Base-by-base conservation (phyloP, 1,284 basidiomycete genomes). In the Ganoderma multipileum region DNA sequence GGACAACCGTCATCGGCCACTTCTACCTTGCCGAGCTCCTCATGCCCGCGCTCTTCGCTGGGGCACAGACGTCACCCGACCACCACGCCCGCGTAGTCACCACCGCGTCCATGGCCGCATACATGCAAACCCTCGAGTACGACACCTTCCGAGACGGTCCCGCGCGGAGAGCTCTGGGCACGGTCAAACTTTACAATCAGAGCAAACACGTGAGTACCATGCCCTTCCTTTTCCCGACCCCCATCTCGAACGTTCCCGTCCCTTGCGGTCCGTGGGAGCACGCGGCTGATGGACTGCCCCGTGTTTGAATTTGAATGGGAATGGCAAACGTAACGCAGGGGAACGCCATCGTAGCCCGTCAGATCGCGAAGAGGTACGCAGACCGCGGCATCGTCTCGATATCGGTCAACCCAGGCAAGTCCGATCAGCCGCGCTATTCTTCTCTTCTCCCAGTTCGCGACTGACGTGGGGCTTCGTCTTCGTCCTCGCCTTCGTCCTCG, bases 1-100 rank as follows among this genome's bases (percentile, higher is more conserved):
- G 85, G 3, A 85, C 83, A 3, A 87, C 87, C 68, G 79, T 80
- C 23, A 74, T 86, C 36, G 79, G 79, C 1, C 81, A 81, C 75
- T 83, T 81, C 67, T 81, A 80, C 55, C 79, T 86, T 65, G 83
- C 85, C 26, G 72, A 76, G 42, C 75, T 80, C 5, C 81, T 87
- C 44, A 72, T 86, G 4, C 84, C 52, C 52, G 55, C 55, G 9
- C 33, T 38, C n/a, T 11, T 58, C 33, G 55, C 55, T 0, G 55
- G 16, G 28, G 33, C 18, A 8, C n/a, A 73, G 65, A 74, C 74
- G 0, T 76, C 78, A 0, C 74, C 78, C 3, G 76, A 75, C 33
- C 72, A 80, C 20, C 83, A 83, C 26, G 74, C 82, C 2, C 80
- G 87, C 38, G 75, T 88, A 42, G 76, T 87, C 66, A 77, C 79